phyloP scores from a whole-genome alignment of 2,329 filamentous ascomycete genomes.

The Thermothelomyces thermophilus region DNA sequence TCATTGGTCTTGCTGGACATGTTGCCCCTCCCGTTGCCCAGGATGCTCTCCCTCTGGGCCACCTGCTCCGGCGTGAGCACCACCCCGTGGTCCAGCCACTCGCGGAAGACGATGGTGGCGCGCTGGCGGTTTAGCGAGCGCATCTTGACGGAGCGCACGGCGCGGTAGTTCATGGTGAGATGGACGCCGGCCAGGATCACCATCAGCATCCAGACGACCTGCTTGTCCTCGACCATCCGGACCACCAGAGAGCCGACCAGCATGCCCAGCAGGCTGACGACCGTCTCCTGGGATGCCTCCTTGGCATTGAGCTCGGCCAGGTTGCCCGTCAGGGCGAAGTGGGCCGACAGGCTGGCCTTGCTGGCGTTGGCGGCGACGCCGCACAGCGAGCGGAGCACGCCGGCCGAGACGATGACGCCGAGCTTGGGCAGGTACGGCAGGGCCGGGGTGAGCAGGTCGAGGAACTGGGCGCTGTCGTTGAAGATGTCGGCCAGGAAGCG shows the following conservation, averaged over 20 bases:
- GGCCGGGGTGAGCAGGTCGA: conserved; percentile 75
- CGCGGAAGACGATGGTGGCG: conserved; percentile 67
- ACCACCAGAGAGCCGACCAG: conserved; percentile 77
- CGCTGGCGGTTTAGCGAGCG: conserved; percentile 79
- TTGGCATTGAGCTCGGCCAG: conserved; percentile 89
- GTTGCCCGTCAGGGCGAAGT: conserved; percentile 84
- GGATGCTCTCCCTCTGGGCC: conserved; percentile 55
- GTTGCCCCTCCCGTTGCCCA: conserved; percentile 47
- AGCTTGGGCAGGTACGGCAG: conserved; percentile 52
- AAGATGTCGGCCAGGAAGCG: conserved; percentile 81
- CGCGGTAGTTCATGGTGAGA: conserved; percentile 77
- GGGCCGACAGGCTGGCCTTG: conserved; percentile 84
- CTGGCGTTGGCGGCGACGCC: conserved; percentile 85
- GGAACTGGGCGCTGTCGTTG: conserved; percentile 77
- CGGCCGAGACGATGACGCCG: conserved; percentile 42
- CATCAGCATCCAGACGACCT: conserved; percentile 68
- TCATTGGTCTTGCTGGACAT: conserved; percentile 35
- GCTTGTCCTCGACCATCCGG: conserved; percentile 61
- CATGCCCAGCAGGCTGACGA: conserved; percentile 84
- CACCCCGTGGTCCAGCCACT: conserved; percentile 43
- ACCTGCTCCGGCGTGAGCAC: conserved; percentile 61
- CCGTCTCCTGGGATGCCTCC: conserved; percentile 91
- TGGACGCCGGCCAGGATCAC: conserved; percentile 67
- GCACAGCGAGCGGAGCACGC: conserved; percentile 58
- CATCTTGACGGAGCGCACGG: conserved; percentile 79